A percentile compares a stretch with the other conserved stretches of the same genome.
Evolutionary conservation across 2,329 filamentous ascomycete species (phyloP).

Genomic region (Fusarium veterinarium): DNA sequence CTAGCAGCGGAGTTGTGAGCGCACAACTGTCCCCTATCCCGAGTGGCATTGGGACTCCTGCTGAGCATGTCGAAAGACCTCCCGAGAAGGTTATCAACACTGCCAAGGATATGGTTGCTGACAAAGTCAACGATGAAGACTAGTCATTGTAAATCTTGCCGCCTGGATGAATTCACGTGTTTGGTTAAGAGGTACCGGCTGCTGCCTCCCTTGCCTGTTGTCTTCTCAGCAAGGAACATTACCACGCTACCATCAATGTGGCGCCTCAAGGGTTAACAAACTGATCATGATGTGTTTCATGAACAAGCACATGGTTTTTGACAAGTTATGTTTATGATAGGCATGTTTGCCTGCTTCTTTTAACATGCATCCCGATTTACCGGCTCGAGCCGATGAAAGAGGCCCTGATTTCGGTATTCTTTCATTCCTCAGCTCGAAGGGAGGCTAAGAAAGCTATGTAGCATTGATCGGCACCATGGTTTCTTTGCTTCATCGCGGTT

Average conservation of each 20-base stretch:
- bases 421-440: background rate
- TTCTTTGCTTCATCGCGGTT: background rate
- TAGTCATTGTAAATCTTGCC: constrained; percentile 40
- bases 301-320: constrained; percentile 33
- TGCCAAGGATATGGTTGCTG: constrained; percentile 62
- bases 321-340: constrained; percentile 2
- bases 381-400: background rate
- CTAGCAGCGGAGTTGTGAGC: constrained; percentile 53
- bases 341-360: constrained; percentile 16
- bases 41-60: constrained; percentile 59
- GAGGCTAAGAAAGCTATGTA: background rate
- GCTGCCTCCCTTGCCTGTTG: background rate
- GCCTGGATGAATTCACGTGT: background rate
- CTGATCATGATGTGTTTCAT: constrained; percentile 35
- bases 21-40: constrained; percentile 61
- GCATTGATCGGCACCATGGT: background rate
- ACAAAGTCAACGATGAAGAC: constrained; percentile 65
- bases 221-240: background rate
- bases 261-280: constrained; percentile 11
- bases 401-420: background rate
- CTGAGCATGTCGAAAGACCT: constrained; percentile 57
- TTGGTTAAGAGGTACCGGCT: background rate
- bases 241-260: constrained; percentile 1
- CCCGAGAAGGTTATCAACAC: constrained; percentile 63
- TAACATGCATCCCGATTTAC: constrained; percentile 23